phyloP scores from a whole-genome alignment of 2,329 filamentous ascomycete genomes.

The Monilinia vaccinii-corymbosi region DNA sequence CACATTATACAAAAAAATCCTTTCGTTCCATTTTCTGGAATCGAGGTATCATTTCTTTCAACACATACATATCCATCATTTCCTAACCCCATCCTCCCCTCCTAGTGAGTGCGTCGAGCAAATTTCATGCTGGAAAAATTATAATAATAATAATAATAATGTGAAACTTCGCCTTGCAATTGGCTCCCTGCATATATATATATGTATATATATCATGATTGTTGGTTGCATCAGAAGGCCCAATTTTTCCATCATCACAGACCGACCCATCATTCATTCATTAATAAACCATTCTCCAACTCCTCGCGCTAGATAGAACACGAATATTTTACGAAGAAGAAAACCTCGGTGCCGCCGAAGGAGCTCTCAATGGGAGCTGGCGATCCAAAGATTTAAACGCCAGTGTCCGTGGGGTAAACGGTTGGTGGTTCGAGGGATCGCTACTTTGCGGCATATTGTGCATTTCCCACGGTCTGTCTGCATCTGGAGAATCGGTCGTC shows the following conservation, averaged over 20 bases:
- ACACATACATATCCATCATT: too few relatives aligned
- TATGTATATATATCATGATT: too few relatives aligned
- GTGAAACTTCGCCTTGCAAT: too few relatives aligned
- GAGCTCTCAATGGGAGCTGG: slow-evolving; percentile 41
- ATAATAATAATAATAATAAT: too few relatives aligned
- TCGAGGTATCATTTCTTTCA: too few relatives aligned
- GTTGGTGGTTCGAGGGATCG: slow-evolving; percentile 37
- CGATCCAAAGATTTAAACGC: slow-evolving; percentile 57
- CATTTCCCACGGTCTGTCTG: slow-evolving; percentile 49
- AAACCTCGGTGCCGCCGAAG: slow-evolving; percentile 7
- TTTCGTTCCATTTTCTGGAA: too few relatives aligned
- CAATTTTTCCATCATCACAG: neutral
- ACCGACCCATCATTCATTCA: too few relatives aligned
- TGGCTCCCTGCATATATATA: too few relatives aligned
- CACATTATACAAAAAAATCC: too few relatives aligned
- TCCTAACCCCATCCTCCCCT: too few relatives aligned
- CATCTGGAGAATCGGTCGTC: slow-evolving; percentile 30
- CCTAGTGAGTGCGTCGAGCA: too few relatives aligned
- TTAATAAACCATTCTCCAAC: neutral
- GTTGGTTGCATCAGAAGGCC: neutral
- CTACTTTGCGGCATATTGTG: slow-evolving; percentile 37
- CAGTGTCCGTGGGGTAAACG: slow-evolving; percentile 57
- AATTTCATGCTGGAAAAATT: too few relatives aligned
- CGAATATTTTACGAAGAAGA: neutral
- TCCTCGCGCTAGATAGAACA: neutral